Base-by-base conservation (phyloP, 2,329 filamentous ascomycete species). In the Pseudodiploospora longispora region DNA sequence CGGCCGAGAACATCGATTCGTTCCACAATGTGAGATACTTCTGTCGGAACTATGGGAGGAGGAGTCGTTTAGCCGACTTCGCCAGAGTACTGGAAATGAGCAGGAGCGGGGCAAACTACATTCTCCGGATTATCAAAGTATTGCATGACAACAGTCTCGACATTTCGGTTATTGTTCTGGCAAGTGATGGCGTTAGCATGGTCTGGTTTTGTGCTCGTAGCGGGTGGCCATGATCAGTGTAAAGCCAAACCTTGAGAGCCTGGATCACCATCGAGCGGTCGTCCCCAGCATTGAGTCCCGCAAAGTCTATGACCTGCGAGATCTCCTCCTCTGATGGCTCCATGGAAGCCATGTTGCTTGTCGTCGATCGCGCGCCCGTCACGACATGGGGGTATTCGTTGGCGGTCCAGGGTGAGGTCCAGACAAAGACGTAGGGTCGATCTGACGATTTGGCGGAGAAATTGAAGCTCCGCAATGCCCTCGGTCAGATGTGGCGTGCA, bases 1-100 rank as follows among this genome's bases (percentile, higher is more conserved):
- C 74, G 34, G 69, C 69, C 4, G 59, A 59, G 48, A 80, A 82
- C 36, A 69, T 65, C 30, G 57, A 61, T 42, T 82, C 77, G 47
- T 80, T 71, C 76, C 77, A 82, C 29, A 48, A 28, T n/a, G 49
- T 46, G 28, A 60, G 61, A 50, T 78, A 77, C 57, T 73, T 67
- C 42, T 60, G 58, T 36, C 60, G 64, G 47, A 75, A 75, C 70
- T 74, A 47, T 29, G 43, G 38, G 32, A n/a, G 36, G 19, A 19
- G 19, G 19, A 19, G 35, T 27, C 28, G 30, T 35, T 37, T 38
- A 48, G 40, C 31, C n/a, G 19, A 19, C 9, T 38, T 19, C 28
- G n/a, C 31, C 6, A 7, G n/a, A 40, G 10, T 27, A n/a, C n/a
- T 7, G 34, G 28, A 8, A 9, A 31, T 5, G 10, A 27, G n/a